Conservation (phyloP, 805 yeast genomes). For the Blastobotrys attinorum region DNA sequence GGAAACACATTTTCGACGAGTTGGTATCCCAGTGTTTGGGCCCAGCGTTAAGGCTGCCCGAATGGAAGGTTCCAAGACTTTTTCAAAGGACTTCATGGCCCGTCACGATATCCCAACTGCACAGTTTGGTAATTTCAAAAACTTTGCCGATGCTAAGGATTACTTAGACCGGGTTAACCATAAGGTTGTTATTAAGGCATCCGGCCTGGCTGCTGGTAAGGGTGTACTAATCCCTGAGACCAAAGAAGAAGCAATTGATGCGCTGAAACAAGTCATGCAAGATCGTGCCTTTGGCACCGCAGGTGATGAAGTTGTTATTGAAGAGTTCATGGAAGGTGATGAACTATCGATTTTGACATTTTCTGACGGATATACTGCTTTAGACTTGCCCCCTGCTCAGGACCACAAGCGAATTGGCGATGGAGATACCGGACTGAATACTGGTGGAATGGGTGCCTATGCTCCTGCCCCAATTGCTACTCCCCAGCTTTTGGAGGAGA, state of each 20-base stretch:
- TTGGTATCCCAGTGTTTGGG: constrained; percentile 94
- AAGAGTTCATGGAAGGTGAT: constrained; percentile 94
- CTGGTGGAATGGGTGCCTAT: constrained; percentile 99
- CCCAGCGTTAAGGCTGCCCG: constrained; percentile 86
- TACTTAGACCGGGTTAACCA: constrained; percentile 60
- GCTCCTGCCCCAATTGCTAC: constrained; percentile 98
- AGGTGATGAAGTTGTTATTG: constrained; percentile 91
- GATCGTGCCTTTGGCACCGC: constrained; percentile 85
- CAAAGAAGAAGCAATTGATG: constrained; percentile 76
- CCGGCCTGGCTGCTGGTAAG: constrained; percentile 98
- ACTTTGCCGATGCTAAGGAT: constrained; percentile 64
- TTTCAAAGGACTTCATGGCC: constrained; percentile 89
- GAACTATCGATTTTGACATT: constrained; percentile 89
- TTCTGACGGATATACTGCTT: constrained; percentile 86
- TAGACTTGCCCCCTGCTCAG: constrained; percentile 93
- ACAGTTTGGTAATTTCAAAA: constrained; percentile 70
- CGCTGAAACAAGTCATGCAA: constrained; percentile 83
- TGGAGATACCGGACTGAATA: constrained; percentile 88
- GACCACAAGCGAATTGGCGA: constrained; percentile 95
- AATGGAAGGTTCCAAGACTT: constrained; percentile 96
- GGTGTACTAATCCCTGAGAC: constrained; percentile 90
- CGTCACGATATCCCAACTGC: constrained; percentile 94
- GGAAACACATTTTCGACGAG: constrained; percentile 56
- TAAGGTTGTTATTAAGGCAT: constrained; percentile 88
- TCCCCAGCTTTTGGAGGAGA: constrained; percentile 56